Conservation (phyloP, 768 basidiomycete species). For the Cantharellus anzutake region DNA sequence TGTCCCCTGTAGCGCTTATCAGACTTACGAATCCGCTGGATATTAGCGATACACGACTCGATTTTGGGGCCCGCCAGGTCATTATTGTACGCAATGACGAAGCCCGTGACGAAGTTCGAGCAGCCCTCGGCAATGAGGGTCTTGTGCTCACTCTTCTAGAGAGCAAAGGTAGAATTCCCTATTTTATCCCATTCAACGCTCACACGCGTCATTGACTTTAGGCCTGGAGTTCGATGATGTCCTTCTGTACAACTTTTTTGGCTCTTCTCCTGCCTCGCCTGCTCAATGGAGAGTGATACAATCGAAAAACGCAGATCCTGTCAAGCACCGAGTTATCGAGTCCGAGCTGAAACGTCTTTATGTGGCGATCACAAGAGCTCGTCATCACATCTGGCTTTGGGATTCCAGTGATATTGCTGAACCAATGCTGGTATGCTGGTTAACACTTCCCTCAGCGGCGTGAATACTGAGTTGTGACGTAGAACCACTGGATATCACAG, state of each 20-base stretch:
- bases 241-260: conserved; percentile 56
- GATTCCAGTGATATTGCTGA: neutral
- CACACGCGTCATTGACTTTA: conserved; percentile 12
- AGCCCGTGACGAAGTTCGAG: conserved; percentile 27
- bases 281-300: conserved; percentile 44
- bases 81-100: conserved; percentile 47
- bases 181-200: neutral
- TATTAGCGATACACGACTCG: neutral
- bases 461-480: neutral
- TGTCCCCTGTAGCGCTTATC: neutral
- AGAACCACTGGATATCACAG: conserved; percentile 1
- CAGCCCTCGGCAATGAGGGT: conserved; percentile 38
- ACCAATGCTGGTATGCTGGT: conserved; percentile 4
- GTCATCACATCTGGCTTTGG: conserved; percentile 8
- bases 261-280: conserved; percentile 32
- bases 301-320: neutral
- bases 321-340: neutral
- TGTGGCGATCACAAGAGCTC: conserved; percentile 7
- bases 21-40: neutral
- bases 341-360: conserved; percentile 7
- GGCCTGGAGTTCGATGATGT: conserved; percentile 21
- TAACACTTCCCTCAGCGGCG: too few relatives aligned
- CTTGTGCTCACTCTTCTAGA: conserved; percentile 29
- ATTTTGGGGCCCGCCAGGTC: conserved; percentile 31
- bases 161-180: conserved; percentile 46